Base-by-base conservation (phyloP, 305 asterid genomes). In the Solanum hybrid region DNA sequence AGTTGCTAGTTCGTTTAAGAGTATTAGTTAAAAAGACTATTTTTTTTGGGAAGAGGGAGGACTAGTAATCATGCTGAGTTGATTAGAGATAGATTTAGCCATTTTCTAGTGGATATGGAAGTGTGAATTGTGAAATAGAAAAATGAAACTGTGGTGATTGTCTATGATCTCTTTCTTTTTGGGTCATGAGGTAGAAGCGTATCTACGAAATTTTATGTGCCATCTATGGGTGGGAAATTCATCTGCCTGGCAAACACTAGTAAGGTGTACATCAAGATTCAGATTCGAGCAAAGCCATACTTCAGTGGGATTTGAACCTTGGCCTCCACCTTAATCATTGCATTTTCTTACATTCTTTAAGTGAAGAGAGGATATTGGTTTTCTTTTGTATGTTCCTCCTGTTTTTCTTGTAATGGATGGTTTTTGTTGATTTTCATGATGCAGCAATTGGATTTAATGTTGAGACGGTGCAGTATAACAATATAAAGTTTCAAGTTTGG, bases 401-500 rank as follows among this genome's bases (percentile, higher is more conserved):
- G 3, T 82, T 27, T 90, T 78, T 8, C 68, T 76, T 89, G 85
- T 88, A 68, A 73, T 90, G 37, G 75, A 89, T 90, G 77, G 38
- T 57, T 70, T 57, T 81, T 22, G 82, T 89, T 92, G 83, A 90
- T 92, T 26, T 85, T 51, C 87, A 91, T 89, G 91, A 70, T 96
- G 97, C 99, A 97, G 99, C 99, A 39, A 96, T 97, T 92, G 99
- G 99, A 89, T 97, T 97, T 93, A 97, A 97, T 92, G 99, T 97
- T 92, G 99, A 97, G 89, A 97, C 98, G 0, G 96, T 96, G 95
- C 99, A 97, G 94, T 94, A 97, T 90, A 97, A 96, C 92, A 96
- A 95, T 91, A 96, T 97, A 68, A 96, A 96, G 95, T 96, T 97
- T 92, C 99, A 97, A 95, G 99, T 97, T 32, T 96, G 99, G 99